Evolutionary conservation across 2,329 filamentous ascomycete species (phyloP).

Genomic region (Neofusicoccum parvum): DNA sequence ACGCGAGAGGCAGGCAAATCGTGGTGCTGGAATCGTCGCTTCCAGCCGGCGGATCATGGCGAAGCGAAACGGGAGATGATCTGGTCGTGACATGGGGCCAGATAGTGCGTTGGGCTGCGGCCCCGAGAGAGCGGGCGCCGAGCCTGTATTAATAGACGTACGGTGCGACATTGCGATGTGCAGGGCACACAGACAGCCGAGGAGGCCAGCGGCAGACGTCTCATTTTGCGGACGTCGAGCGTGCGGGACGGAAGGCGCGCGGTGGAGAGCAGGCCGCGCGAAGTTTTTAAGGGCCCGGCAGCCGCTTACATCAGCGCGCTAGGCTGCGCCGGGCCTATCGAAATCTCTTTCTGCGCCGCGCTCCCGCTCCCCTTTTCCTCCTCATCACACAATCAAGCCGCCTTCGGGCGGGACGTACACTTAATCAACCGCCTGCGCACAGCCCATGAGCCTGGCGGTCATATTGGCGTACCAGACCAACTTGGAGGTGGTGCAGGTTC

Average conservation of each 20-base stretch:
- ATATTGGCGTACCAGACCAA: constrained; percentile 50
- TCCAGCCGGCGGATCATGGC: constrained; percentile 10
- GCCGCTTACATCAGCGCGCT: constrained; percentile 18
- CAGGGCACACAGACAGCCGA: constrained; percentile 7
- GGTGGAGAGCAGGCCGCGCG: not conserved
- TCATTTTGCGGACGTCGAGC: constrained; percentile 7
- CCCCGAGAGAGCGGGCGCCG: not conserved
- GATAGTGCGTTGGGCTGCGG: not conserved
- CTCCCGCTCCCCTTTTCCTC: constrained; percentile 5
- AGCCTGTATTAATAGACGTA: not conserved
- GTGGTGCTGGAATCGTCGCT: constrained; percentile 37
- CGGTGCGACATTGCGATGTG: constrained; percentile 8
- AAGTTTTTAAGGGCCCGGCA: not conserved
- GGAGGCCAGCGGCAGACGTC: not conserved
- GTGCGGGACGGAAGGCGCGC: not conserved
- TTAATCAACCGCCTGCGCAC: constrained; percentile 48
- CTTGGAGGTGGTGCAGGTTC: constrained; percentile 20
- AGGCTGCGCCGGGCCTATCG: constrained; percentile 3
- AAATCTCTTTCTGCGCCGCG: constrained; percentile 5
- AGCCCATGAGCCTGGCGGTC: constrained; percentile 44
- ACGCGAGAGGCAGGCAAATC: constrained; percentile 54
- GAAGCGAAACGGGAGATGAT: constrained; percentile 3
- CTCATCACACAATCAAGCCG: constrained; percentile 45
- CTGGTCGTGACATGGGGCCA: constrained; percentile 11
- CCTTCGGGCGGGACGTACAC: constrained; percentile 33